These are phyloP conservation scores for Lachnellula suecica DNA, from an alignment of 2,329 filamentous ascomycete species.

Conservation along the genomic window DNA sequence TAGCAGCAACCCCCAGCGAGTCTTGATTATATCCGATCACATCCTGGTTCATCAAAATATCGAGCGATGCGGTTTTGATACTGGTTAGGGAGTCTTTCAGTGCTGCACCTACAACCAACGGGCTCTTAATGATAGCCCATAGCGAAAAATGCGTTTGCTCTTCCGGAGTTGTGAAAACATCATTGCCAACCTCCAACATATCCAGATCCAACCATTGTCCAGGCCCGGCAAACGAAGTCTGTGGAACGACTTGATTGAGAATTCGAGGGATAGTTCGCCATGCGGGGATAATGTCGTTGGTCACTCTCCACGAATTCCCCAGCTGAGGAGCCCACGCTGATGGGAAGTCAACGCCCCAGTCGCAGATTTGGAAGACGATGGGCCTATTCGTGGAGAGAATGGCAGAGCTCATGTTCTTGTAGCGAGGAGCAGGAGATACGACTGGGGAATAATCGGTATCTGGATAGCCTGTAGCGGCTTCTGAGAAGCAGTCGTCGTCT, in stretches of 20 bases:
- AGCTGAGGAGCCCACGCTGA: slow-evolving; percentile 38
- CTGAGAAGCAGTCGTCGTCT: slow-evolving; percentile 38
- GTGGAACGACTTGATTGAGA: slow-evolving; percentile 40
- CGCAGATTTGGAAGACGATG: slow-evolving; percentile 40
- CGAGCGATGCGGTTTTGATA: slow-evolving; percentile 15
- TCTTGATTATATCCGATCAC: slow-evolving; percentile 30
- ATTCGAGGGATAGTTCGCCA: slow-evolving; percentile 40
- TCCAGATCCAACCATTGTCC: slow-evolving; percentile 43
- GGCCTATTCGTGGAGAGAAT: slow-evolving; percentile 27
- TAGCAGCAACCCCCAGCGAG: slow-evolving; percentile 23
- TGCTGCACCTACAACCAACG: slow-evolving; percentile 25
- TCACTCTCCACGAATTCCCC: slow-evolving; percentile 40
- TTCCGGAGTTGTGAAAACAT: slow-evolving; percentile 35
- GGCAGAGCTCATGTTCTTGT: slow-evolving; percentile 36
- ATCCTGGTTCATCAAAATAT: slow-evolving; percentile 22
- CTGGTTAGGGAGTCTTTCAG: slow-evolving; percentile 22
- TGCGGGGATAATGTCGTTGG: slow-evolving; percentile 40
- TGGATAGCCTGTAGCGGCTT: slow-evolving; percentile 35
- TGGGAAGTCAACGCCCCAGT: slow-evolving; percentile 42
- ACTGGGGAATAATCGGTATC: slow-evolving; percentile 35
- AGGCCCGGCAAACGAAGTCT: slow-evolving; percentile 36
- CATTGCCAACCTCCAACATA: slow-evolving; percentile 41
- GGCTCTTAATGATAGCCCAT: slow-evolving; percentile 40
- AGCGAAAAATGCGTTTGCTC: slow-evolving; percentile 42
- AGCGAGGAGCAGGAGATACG: slow-evolving; percentile 34